phyloP scores from a whole-genome alignment of 345 rosid genomes.

The Leavenworthia alabamica region DNA sequence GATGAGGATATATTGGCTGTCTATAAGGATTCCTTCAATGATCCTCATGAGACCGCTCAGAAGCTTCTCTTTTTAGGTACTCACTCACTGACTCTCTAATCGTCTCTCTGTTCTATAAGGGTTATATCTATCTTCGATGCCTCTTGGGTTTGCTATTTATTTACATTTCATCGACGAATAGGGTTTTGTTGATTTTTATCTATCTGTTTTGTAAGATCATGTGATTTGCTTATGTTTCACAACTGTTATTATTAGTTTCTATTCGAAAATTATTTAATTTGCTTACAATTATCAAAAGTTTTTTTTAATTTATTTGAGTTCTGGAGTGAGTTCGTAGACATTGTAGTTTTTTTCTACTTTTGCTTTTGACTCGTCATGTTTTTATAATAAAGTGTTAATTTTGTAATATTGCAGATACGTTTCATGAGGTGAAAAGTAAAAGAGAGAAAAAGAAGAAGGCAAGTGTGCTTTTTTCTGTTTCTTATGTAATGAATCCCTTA shows the following conservation, averaged over 20 bases:
- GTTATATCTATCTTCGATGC: not conserved
- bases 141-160: not conserved
- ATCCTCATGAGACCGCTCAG: constrained; percentile 78
- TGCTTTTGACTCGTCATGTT: not conserved
- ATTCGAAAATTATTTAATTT: not conserved
- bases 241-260: not conserved
- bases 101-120: not conserved
- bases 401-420: constrained; percentile 58
- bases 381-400: not conserved
- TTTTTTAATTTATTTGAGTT: no score
- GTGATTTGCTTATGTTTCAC: not conserved
- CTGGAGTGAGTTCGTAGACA: no score
- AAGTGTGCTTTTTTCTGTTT: constrained; percentile 11
- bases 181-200: not conserved
- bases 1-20: constrained; percentile 74
- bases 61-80: constrained; percentile 73
- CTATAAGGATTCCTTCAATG: constrained; percentile 65
- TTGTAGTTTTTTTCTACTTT: not conserved
- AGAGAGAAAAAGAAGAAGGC: constrained; percentile 67
- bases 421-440: constrained; percentile 80
- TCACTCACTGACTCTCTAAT: constrained; percentile 3
- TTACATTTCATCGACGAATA: not conserved
- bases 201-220: not conserved
- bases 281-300: no score
- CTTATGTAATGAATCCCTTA: not conserved